A percentile compares a stretch with the other conserved stretches of the same genome.
Evolutionary conservation across 1,284 basidiomycete genomes (phyloP).

Genomic region (Hemileia vastatrix): DNA sequence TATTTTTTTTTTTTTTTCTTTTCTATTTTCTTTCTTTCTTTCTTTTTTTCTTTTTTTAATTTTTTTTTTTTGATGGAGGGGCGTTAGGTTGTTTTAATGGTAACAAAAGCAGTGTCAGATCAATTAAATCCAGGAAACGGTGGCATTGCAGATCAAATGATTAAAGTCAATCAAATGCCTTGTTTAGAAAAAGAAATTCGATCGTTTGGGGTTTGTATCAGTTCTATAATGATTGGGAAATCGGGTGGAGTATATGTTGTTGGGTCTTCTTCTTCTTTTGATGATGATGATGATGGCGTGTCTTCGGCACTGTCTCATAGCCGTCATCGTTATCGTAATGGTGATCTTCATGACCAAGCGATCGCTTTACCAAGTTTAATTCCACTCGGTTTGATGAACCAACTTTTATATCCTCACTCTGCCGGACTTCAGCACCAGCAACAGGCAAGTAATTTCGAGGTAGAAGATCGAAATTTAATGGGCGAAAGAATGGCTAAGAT

Average conservation of each 20-base stretch:
- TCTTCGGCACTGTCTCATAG: not conserved
- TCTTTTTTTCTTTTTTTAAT: constrained; percentile 1
- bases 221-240: constrained; percentile 35
- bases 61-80: too few species aligned
- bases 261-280: not conserved
- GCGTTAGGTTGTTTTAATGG: constrained; percentile 82
- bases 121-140: constrained; percentile 63
- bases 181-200: constrained; percentile 83
- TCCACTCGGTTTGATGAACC: constrained; percentile 7
- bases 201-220: constrained; percentile 72
- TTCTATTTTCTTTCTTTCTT: constrained; percentile 9
- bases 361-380: constrained; percentile 9
- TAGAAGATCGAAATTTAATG: constrained; percentile 7
- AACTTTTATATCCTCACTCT: too few species aligned
- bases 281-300: not conserved
- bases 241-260: constrained; percentile 2
- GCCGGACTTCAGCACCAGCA: too few species aligned
- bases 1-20: not conserved
- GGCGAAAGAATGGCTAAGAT: constrained; percentile 21
- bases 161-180: constrained; percentile 92
- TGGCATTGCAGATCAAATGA: constrained; percentile 95
- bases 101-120: constrained; percentile 96
- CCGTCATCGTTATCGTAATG: too few species aligned
- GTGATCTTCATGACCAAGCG: not conserved
- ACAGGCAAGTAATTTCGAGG: too few species aligned